phyloP scores from a whole-genome alignment of 768 basidiomycete genomes.

The Astraeus odoratus region DNA sequence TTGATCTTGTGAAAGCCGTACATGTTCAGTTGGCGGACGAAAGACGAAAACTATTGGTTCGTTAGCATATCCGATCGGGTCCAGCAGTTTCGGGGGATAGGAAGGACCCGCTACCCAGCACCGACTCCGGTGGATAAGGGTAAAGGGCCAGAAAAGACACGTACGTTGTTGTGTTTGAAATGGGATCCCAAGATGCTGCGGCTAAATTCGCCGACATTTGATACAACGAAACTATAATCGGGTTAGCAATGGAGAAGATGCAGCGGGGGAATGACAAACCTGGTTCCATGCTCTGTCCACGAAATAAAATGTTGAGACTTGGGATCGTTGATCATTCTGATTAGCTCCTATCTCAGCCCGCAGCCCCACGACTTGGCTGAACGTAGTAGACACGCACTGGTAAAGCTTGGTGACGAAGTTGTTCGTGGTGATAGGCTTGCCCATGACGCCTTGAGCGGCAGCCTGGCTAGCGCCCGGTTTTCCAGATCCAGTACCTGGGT shows the following conservation, averaged over 20 bases:
- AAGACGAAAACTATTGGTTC: conserved; percentile 72
- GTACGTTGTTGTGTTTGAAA: conserved; percentile 86
- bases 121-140: too few species aligned
- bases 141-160: conserved; percentile 22
- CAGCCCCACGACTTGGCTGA: neutral
- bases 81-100: too few species aligned
- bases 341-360: neutral
- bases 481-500: neutral
- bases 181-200: conserved; percentile 78
- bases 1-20: conserved; percentile 96
- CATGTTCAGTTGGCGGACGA: conserved; percentile 94
- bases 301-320: conserved; percentile 74
- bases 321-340: conserved; percentile 81
- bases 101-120: too few species aligned
- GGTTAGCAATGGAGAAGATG: conserved; percentile 1
- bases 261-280: conserved; percentile 22
- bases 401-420: conserved; percentile 89
- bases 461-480: conserved; percentile 15
- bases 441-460: conserved; percentile 48
- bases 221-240: conserved; percentile 62
- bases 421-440: conserved; percentile 62
- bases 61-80: conserved; percentile 1
- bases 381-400: conserved; percentile 44
- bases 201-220: conserved; percentile 82
- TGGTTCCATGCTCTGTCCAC: conserved; percentile 79